Percentiles rank a stretch among this genome's conserved stretches.
Conservation (phyloP, 345 rosid species). For the Erysimum cheiranthoides region DNA sequence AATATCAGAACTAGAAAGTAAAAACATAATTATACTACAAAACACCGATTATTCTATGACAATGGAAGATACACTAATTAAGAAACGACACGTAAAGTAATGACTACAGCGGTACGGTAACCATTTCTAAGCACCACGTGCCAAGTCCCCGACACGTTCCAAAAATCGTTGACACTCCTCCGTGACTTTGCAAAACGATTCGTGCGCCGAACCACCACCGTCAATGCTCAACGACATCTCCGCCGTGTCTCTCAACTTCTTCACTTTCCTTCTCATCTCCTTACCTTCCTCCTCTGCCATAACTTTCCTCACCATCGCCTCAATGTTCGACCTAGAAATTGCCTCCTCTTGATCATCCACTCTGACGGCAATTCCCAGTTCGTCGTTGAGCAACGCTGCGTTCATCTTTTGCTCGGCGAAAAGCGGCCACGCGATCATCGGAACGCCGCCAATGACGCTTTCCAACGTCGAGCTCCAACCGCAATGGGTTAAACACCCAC, state of each 20-base stretch:
- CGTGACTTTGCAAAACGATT: constrained; percentile 37
- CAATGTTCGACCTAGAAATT: constrained; percentile 56
- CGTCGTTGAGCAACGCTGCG: constrained; percentile 56
- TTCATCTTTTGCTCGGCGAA: constrained; percentile 64
- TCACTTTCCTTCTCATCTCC: constrained; percentile 51
- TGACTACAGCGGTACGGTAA: neutral
- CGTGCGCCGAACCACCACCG: constrained; percentile 37
- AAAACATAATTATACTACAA: constrained; percentile 12
- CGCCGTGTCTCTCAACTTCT: constrained; percentile 44
- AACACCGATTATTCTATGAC: constrained; percentile 12
- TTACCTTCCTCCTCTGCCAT: constrained; percentile 57
- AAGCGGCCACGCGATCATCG: constrained; percentile 66
- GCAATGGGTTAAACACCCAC: constrained; percentile 71
- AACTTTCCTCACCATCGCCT: constrained; percentile 48
- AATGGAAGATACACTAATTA: neutral
- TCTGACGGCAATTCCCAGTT: constrained; percentile 52
- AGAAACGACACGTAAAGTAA: neutral
- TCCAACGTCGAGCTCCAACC: constrained; percentile 83
- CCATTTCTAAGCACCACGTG: constrained; percentile 43
- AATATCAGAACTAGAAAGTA: neutral
- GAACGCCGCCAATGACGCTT: constrained; percentile 56
- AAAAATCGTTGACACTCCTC: constrained; percentile 34
- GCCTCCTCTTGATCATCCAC: constrained; percentile 32
- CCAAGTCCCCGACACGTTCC: constrained; percentile 30
- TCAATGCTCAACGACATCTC: constrained; percentile 42